Evolutionary conservation across 177 flowering plant genomes (phyloP).

Genomic region (Vitis hybrid): DNA sequence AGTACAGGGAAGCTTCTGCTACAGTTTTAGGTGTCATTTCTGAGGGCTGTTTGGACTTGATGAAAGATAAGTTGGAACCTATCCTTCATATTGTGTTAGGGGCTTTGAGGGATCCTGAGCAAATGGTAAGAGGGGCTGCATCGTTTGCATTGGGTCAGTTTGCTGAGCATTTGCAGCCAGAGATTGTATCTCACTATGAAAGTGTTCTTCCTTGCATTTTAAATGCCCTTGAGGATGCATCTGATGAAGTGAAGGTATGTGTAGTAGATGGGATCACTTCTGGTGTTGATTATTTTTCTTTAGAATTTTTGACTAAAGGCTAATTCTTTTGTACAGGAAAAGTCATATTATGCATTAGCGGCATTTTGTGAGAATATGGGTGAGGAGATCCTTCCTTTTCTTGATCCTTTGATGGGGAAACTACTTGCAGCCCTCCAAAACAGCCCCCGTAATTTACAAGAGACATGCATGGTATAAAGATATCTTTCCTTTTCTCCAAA

Average conservation of each 20-base stretch:
- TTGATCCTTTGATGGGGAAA: conserved; percentile 87
- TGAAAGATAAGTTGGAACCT: conserved; percentile 77
- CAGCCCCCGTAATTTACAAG: conserved; percentile 89
- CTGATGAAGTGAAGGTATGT: conserved; percentile 89
- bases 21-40: conserved; percentile 88
- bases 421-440: conserved; percentile 75
- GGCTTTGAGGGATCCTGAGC: conserved; percentile 83
- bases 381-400: conserved; percentile 83
- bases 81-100: conserved; percentile 77
- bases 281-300: not conserved
- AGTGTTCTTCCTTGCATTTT: conserved; percentile 86
- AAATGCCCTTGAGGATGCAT: conserved; percentile 78
- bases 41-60: conserved; percentile 84
- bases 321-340: conserved; percentile 55
- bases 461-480: conserved; percentile 86
- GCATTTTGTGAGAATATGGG: conserved; percentile 99
- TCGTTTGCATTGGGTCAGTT: conserved; percentile 98
- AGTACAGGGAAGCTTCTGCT: conserved; percentile 86
- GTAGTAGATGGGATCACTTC: conserved; percentile 2
- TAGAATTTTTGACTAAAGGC: not conserved
- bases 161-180: conserved; percentile 96
- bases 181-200: conserved; percentile 78
- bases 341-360: conserved; percentile 96
- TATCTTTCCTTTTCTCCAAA: not conserved
- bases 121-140: conserved; percentile 95